A percentile compares a stretch with the other conserved stretches of the same genome.
Conservation (phyloP, 2,329 filamentous ascomycete genomes). For the Diaporthe destruens region DNA sequence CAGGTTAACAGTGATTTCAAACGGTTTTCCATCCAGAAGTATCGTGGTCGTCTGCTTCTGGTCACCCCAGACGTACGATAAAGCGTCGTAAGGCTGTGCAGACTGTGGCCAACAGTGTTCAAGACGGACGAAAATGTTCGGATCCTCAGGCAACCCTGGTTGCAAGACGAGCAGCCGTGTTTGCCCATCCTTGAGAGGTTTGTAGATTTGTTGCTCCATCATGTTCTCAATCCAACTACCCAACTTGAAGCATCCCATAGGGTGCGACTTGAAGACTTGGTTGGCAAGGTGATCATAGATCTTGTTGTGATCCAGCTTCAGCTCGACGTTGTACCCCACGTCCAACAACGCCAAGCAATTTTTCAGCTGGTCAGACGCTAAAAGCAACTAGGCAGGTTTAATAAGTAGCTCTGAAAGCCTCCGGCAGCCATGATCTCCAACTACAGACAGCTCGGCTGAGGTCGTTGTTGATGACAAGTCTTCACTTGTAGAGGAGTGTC, state of each 20-base stretch:
- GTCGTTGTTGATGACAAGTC: too few species aligned
- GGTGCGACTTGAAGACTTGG: not conserved
- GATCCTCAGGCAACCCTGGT: not conserved
- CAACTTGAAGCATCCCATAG: too few species aligned
- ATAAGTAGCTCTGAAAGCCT: too few species aligned
- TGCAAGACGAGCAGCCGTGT: not conserved
- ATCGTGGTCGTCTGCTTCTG: not conserved
- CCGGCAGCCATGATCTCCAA: too few species aligned
- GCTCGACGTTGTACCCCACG: not conserved
- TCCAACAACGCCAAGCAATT: not conserved
- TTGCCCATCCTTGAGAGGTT: not conserved
- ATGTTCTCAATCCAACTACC: not conserved
- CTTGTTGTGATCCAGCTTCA: not conserved
- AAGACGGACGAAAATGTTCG: not conserved
- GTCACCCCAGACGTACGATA: constrained; percentile 7
- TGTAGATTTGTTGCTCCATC: not conserved
- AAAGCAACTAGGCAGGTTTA: not conserved
- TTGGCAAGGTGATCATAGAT: not conserved
- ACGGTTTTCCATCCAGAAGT: not conserved
- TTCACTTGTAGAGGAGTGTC: too few species aligned
- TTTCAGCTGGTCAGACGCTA: not conserved
- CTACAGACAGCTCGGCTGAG: too few species aligned
- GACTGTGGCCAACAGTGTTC: not conserved
- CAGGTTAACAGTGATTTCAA: not conserved
- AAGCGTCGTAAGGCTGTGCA: not conserved